Conservation (phyloP, 202 grass and related monocot species). For the Saccharum hybrid region DNA sequence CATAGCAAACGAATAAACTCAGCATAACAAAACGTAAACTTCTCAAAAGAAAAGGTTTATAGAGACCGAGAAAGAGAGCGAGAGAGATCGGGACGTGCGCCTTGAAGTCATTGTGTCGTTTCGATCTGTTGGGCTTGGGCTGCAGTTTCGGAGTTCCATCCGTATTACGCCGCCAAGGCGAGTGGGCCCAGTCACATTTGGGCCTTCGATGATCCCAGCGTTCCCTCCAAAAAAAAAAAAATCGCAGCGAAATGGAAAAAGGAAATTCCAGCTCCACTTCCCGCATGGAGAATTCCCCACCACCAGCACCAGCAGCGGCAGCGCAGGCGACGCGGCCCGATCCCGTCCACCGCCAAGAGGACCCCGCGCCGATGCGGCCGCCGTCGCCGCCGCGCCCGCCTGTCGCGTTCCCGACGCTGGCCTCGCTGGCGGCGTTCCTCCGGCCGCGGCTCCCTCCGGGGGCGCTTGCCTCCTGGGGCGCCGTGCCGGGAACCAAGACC, state of each 20-base stretch:
- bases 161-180: too few relatives aligned
- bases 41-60: too few relatives aligned
- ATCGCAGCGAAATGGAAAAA: background rate
- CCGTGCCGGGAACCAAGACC: conserved; percentile 70
- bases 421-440: conserved; percentile 74
- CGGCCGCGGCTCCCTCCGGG: conserved; percentile 48
- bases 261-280: background rate
- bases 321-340: background rate
- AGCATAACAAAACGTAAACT: too few relatives aligned
- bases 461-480: conserved; percentile 68
- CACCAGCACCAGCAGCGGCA: background rate
- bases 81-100: too few relatives aligned
- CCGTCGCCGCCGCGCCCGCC: conserved; percentile 52
- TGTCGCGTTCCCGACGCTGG: conserved; percentile 68
- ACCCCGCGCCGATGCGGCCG: conserved; percentile 29
- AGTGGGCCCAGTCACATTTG: background rate
- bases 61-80: too few relatives aligned
- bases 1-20: too few relatives aligned
- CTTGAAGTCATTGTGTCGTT: too few relatives aligned
- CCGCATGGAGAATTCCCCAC: conserved; percentile 26
- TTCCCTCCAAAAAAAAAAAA: background rate
- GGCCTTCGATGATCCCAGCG: background rate
- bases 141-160: too few relatives aligned
- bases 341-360: conserved; percentile 7
- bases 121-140: too few relatives aligned